phyloP scores from a whole-genome alignment of 768 basidiomycete genomes.

The Arthromyces matolae region DNA sequence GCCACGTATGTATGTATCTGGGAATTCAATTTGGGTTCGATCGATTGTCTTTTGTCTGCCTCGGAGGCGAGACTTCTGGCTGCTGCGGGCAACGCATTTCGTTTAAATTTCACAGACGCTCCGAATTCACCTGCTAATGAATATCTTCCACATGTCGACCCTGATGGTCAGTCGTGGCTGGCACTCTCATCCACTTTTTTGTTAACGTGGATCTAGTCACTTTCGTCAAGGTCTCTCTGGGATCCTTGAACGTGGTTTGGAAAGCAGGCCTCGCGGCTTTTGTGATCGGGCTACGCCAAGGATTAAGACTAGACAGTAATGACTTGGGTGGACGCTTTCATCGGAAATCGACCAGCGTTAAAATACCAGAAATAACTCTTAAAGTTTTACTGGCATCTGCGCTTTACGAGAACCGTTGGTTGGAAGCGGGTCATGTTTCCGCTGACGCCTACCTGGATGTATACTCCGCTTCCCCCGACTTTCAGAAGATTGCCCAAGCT shows the following conservation, averaged over 20 bases:
- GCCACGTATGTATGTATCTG: conserved; percentile 90
- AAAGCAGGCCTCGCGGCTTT: conserved; percentile 50
- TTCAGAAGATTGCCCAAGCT: conserved; percentile 41
- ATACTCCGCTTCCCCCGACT: conserved; percentile 61
- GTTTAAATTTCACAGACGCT: conserved; percentile 67
- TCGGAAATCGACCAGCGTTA: conserved; percentile 58
- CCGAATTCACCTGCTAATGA: conserved; percentile 79
- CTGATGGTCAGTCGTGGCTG: conserved; percentile 59
- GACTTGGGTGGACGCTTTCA: conserved; percentile 69
- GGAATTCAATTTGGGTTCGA: conserved; percentile 73
- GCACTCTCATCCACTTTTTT: no score
- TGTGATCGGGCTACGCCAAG: conserved; percentile 51
- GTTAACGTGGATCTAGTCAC: conserved; percentile 63
- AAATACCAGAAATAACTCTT: conserved; percentile 45
- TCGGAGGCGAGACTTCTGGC: conserved; percentile 47
- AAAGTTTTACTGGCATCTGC: conserved; percentile 48
- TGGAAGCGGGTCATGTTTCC: conserved; percentile 54
- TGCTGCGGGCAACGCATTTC: conserved; percentile 55
- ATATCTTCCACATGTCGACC: conserved; percentile 58
- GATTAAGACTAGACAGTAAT: conserved; percentile 67
- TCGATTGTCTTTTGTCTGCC: conserved; percentile 56
- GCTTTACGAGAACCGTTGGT: conserved; percentile 49
- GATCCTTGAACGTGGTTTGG: conserved; percentile 53
- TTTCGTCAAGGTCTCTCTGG: conserved; percentile 68
- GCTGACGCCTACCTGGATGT: conserved; percentile 63